Percentiles rank a stretch among this genome's conserved stretches.
Conservation (phyloP, 768 basidiomycete genomes). For the Macrocybe gigantea region DNA sequence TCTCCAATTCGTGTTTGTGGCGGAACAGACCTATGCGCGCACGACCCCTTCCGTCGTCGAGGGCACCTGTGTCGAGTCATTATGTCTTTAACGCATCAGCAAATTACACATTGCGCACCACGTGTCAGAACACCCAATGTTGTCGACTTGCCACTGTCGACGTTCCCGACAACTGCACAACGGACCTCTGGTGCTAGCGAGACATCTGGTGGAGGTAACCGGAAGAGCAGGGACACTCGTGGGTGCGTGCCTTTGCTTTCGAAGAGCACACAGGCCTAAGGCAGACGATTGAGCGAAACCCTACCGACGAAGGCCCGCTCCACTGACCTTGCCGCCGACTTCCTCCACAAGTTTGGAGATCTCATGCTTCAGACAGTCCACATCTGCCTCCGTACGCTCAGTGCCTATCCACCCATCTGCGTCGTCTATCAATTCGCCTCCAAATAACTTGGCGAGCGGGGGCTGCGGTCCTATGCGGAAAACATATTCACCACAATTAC, state of each 20-base stretch:
- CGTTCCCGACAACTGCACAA: slow-evolving; percentile 94
- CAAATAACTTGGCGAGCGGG: slow-evolving; percentile 47
- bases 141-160: slow-evolving; percentile 91
- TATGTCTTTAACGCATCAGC: slow-evolving; percentile 11
- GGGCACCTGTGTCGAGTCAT: slow-evolving; percentile 38
- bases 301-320: background rate
- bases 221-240: slow-evolving; percentile 55
- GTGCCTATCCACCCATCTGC: slow-evolving; percentile 51
- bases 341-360: slow-evolving; percentile 58
- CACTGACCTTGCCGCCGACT: slow-evolving; percentile 68
- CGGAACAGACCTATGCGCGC: slow-evolving; percentile 88
- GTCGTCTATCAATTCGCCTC: slow-evolving; percentile 43
- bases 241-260: slow-evolving; percentile 39
- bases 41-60: slow-evolving; percentile 78
- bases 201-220: slow-evolving; percentile 72
- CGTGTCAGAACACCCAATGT: slow-evolving; percentile 94
- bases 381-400: slow-evolving; percentile 42
- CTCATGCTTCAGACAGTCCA: slow-evolving; percentile 38
- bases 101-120: slow-evolving; percentile 36
- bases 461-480: slow-evolving; percentile 69
- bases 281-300: background rate
- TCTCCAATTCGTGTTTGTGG: slow-evolving; percentile 97
- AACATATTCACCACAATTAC: slow-evolving; percentile 66
- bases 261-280: slow-evolving; percentile 53
- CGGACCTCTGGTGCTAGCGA: slow-evolving; percentile 86